These are phyloP conservation scores for Arxiozyma bovina DNA, from an alignment of 1,139 yeast species.

Conservation along the genomic window DNA sequence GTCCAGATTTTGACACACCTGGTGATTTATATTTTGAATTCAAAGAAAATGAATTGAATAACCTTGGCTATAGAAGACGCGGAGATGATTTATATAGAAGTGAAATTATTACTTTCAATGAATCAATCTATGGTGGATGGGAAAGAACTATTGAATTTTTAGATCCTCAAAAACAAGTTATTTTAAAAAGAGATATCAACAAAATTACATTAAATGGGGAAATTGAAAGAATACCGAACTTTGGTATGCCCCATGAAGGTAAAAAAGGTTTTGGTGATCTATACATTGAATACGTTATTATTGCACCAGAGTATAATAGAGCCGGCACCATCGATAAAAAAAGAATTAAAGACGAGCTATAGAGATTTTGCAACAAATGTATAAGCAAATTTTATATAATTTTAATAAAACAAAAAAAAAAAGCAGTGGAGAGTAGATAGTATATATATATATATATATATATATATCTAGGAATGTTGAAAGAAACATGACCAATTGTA, in stretches of 20 bases:
- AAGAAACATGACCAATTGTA: slow-evolving; percentile 33
- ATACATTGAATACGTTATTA: slow-evolving; percentile 58
- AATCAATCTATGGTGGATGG: slow-evolving; percentile 80
- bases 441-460: too few species aligned
- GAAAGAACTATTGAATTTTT: slow-evolving; percentile 53
- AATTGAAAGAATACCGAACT: slow-evolving; percentile 57
- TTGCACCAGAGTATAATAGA: slow-evolving; percentile 29
- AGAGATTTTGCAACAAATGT: slow-evolving; percentile 1
- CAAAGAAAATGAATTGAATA: slow-evolving; percentile 43
- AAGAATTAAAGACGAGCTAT: slow-evolving; percentile 16
- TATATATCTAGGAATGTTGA: slow-evolving; percentile 15
- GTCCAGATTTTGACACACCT: slow-evolving; percentile 58
- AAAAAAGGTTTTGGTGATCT: slow-evolving; percentile 59
- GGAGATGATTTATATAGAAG: slow-evolving; percentile 69
- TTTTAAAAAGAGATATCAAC: slow-evolving; percentile 44
- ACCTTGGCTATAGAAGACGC: slow-evolving; percentile 81
- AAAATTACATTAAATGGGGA: slow-evolving; percentile 53
- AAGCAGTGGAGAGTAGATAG: neutral
- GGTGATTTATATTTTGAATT: slow-evolving; percentile 67
- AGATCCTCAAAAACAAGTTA: slow-evolving; percentile 48
- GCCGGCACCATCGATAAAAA: neutral
- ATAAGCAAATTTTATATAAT: neutral
- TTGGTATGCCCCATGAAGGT: slow-evolving; percentile 71
- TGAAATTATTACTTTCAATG: slow-evolving; percentile 63
- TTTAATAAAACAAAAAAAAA: slow-evolving; percentile 2